Evolutionary conservation across 2,329 filamentous ascomycete genomes (phyloP).

Genomic region (Sphaerulina vaccinii): DNA sequence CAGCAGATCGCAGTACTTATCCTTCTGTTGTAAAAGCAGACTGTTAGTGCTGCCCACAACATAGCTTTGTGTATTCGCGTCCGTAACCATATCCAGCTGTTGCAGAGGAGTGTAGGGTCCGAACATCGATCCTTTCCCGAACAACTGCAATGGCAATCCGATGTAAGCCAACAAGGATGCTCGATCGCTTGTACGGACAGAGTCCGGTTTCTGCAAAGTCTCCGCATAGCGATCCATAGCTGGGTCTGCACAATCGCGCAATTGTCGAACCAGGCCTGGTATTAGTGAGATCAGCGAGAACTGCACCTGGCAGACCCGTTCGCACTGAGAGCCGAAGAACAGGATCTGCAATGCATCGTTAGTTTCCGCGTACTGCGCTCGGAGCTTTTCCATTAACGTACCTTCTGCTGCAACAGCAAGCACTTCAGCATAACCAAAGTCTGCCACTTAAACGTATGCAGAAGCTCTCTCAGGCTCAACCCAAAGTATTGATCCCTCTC

Average conservation of each 20-base stretch:
- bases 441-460: conserved; percentile 93
- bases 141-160: conserved; percentile 91
- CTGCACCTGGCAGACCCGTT: conserved; percentile 95
- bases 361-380: conserved; percentile 3
- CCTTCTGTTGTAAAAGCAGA: conserved; percentile 85
- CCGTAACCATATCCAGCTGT: conserved; percentile 88
- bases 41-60: conserved; percentile 97
- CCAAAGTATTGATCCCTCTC: conserved; percentile 86
- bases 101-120: conserved; percentile 96
- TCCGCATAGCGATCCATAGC: conserved; percentile 81
- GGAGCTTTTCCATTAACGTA: conserved; percentile 40
- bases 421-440: conserved; percentile 92
- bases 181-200: conserved; percentile 86
- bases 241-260: conserved; percentile 96
- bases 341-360: conserved; percentile 68
- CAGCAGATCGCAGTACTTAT: conserved; percentile 92
- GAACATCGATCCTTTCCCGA: conserved; percentile 92
- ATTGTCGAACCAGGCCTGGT: conserved; percentile 81
- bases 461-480: conserved; percentile 65
- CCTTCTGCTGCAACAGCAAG: conserved; percentile 90
- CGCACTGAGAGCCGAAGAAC: conserved; percentile 96
- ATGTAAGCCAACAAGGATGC: conserved; percentile 88
- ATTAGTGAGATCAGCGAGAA: conserved; percentile 95
- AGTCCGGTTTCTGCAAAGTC: conserved; percentile 72
- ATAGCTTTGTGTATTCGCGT: conserved; percentile 93